Evolutionary conservation across 768 basidiomycete genomes (phyloP), one percentile per base, ranked within the genome.

Genomic region (Porpolomopsis calyptriformis): DNA sequence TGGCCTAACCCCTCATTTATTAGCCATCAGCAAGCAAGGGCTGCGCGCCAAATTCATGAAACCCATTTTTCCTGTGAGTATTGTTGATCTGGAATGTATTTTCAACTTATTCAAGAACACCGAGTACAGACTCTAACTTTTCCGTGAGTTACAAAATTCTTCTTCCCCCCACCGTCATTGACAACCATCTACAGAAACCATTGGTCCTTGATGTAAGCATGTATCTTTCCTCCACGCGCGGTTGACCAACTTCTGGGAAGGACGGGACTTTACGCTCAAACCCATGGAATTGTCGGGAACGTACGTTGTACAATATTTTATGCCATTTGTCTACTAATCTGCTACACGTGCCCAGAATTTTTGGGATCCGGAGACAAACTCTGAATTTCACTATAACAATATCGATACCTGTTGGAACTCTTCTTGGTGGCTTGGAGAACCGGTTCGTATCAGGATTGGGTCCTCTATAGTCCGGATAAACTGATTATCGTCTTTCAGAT

Each of bases 241-340:
- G 19, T 39, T 47, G 34, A 47, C 34, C 23, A 18, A 41, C 24
- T n/a, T 33, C 26, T 38, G 7, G 18, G 26, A 49, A 90, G 87
- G 81, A 96, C 91, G 11, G 92, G 92, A 2, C 71, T 94, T 2
- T 76, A 89, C 57, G 85, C 85, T 0, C 89, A 93, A 61, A 85
- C 85, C 18, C 89, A 94, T 60, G 91, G 91, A 10, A 90, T 96
- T 38, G 76, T 96, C 19, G 91, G 78, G 10, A 96, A 94, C 55
- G 87, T 89, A 56, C 19, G 75, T 55, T 36, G 23, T 11, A 19
- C n/a, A n/a, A 14, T n/a, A 5, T 36, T 45, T 9, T 18, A 18
- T 40, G 22, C 22, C 34, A 25, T 10, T 46, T 9, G 20, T 23
- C 16, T 34, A 40, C 12, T 23, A n/a, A 20, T 16, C 36, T n/a